These are phyloP conservation scores for Aspergillus conjunctus DNA, from an alignment of 495 filamentous ascomycete genomes.

Conservation along the genomic window DNA sequence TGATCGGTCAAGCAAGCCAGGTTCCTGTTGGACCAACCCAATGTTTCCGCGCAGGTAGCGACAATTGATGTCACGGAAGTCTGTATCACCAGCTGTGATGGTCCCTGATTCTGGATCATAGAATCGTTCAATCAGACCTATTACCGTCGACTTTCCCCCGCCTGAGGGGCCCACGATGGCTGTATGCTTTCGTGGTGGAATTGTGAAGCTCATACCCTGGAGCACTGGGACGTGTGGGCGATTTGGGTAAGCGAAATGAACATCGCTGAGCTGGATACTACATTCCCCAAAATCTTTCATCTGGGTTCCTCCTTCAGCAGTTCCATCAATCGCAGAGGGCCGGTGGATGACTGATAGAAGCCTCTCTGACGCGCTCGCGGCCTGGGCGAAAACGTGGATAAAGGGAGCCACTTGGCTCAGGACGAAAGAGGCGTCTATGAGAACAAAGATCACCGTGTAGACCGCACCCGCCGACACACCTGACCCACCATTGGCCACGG, in stretches of 20 bases:
- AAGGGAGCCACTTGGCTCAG: no score
- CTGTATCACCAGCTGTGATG: conserved; percentile 51
- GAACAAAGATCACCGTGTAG: no score
- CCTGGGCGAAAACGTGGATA: no score
- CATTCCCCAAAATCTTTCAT: conserved; percentile 55
- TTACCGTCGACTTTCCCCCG: conserved; percentile 67
- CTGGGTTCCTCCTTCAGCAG: conserved; percentile 31
- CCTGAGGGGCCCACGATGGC: conserved; percentile 71
- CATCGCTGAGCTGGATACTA: conserved; percentile 57
- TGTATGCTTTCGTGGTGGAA: conserved; percentile 57
- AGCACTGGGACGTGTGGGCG: conserved; percentile 57
- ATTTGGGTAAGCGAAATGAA: conserved; percentile 23
- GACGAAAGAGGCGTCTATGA: no score
- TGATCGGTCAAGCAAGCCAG: conserved; percentile 60
- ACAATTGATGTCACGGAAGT: conserved; percentile 57
- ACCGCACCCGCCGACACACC: no score
- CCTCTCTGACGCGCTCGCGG: no score
- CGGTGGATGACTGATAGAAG: no score
- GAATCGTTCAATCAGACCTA: conserved; percentile 56
- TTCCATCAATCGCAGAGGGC: conserved; percentile 51
- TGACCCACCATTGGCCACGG: no score
- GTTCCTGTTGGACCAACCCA: conserved; percentile 66
- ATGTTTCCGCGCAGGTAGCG: conserved; percentile 57
- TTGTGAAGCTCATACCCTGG: conserved; percentile 48
- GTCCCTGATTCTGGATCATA: conserved; percentile 40